Evolutionary conservation across 2,329 filamentous ascomycete genomes (phyloP), one percentile per base, ranked within the genome.

Genomic region (Aspergillus hortae): DNA sequence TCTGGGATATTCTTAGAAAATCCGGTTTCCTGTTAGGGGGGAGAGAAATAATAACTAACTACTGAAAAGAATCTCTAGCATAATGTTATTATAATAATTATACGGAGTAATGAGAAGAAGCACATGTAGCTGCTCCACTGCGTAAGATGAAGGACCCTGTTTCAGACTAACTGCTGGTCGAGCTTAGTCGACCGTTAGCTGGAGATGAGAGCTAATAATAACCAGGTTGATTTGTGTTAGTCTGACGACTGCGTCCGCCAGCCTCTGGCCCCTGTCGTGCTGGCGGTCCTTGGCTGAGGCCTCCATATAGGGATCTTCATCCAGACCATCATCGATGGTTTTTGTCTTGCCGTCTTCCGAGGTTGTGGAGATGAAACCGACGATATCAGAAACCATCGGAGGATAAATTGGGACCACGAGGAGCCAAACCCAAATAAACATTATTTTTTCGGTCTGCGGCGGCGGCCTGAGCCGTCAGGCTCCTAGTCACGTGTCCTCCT

Each of bases 101-200:
- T 23, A 6, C 23, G 19, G 19, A 19, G 19, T 19, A 19, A 23
- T 23, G 6, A 23, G 4, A 23, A 23, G 10, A 30, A 30, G 21
- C 36, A 44, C 27, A 36, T 38, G 40, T 15, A 23, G 19, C 2
- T 23, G 15, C 15, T 42, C 40, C 40, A 42, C 40, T 10, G 19
- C 40, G 17, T 48, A 43, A 52, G 44, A 51, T 55, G 38, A 51
- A 54, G 49, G 50, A 51, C 53, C 48, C 51, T 51, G 55, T 57
- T 57, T 57, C 55, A 52, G 45, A n/a, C 35, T n/a, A 14, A 7
- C 35, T n/a, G 35, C 4, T 38, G 6, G 7, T 38, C 15, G 17
- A 42, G 40, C 40, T 23, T 42, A 42, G 35, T 38, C 15, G 35
- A 30, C 27, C 27, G 27, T 30, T 30, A 30, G 27, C 27, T 11